A percentile compares a stretch with the other conserved stretches of the same genome.
Evolutionary conservation across 2,329 filamentous ascomycete genomes (phyloP).

Genomic region (Stemphylium beticola): DNA sequence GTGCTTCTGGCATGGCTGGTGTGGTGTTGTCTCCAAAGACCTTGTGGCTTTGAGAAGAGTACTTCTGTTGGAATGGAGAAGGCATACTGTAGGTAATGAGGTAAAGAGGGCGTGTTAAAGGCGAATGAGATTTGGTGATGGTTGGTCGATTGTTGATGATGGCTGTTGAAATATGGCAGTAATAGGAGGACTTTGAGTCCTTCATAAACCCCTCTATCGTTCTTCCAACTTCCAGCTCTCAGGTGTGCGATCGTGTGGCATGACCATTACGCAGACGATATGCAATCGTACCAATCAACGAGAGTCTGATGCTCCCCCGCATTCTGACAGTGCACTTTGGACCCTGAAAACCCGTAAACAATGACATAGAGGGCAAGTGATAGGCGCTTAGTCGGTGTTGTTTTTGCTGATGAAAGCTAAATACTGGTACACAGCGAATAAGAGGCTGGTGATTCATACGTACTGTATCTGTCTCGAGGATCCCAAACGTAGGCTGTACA

Average conservation of each 20-base stretch:
- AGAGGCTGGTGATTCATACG: constrained; percentile 7
- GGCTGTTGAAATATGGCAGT: not conserved
- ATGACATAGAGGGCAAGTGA: constrained; percentile 29
- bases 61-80: constrained; percentile 49
- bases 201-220: constrained; percentile 21
- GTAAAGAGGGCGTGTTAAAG: not conserved
- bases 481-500: not conserved
- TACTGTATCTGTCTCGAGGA: not conserved
- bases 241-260: constrained; percentile 29
- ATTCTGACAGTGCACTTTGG: constrained; percentile 30
- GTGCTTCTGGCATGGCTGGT: constrained; percentile 42
- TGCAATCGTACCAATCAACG: constrained; percentile 46
- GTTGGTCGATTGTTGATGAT: not conserved
- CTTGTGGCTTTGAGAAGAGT: constrained; percentile 44
- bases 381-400: constrained; percentile 2
- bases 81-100: constrained; percentile 33
- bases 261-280: constrained; percentile 41
- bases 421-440: constrained; percentile 17
- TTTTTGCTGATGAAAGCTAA: constrained; percentile 5
- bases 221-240: constrained; percentile 19
- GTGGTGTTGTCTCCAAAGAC: constrained; percentile 36
- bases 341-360: constrained; percentile 34
- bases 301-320: constrained; percentile 39
- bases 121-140: too few species aligned
- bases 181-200: not conserved